phyloP scores from a whole-genome alignment of 2,329 filamentous ascomycete genomes.

The Setomelanomma holmii region DNA sequence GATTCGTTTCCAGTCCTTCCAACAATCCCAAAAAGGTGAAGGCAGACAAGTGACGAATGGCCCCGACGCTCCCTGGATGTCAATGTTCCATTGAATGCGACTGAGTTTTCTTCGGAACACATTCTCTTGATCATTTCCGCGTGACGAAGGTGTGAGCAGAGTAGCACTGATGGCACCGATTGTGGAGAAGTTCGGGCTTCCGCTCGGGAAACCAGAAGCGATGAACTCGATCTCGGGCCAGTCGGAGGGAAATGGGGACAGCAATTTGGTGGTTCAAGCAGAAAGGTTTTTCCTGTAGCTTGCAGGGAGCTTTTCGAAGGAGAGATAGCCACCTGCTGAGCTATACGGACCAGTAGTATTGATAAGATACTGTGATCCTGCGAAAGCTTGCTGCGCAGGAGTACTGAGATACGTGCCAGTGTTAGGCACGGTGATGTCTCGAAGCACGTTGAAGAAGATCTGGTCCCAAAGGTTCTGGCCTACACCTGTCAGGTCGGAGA shows the following conservation, averaged over 20 bases:
- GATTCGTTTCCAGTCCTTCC: conserved; percentile 42
- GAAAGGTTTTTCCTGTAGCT: conserved; percentile 13
- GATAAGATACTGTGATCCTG: conserved; percentile 18
- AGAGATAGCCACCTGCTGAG: conserved; percentile 28
- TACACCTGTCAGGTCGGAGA: conserved; percentile 33
- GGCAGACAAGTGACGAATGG: conserved; percentile 35
- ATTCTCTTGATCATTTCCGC: no score
- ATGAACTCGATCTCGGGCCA: conserved; percentile 32
- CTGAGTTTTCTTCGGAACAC: no score
- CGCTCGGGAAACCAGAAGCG: conserved; percentile 22
- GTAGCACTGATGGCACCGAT: conserved; percentile 24
- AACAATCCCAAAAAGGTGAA: conserved; percentile 42
- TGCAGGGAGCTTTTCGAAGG: conserved; percentile 28
- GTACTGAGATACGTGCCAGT: conserved; percentile 27
- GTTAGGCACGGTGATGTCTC: conserved; percentile 22
- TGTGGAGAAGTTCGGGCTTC: conserved; percentile 12
- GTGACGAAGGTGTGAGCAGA: conserved; percentile 19
- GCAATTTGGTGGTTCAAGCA: conserved; percentile 11
- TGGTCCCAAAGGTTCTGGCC: conserved; percentile 37
- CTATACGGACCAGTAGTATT: conserved; percentile 26
- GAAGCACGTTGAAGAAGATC: conserved; percentile 27
- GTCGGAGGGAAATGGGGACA: conserved; percentile 20
- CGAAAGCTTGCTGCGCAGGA: conserved; percentile 14
- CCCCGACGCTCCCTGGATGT: no score
- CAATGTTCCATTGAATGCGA: no score